phyloP scores from a whole-genome alignment of 257 asterid genomes.

The Ocimum tenuiflorum region DNA sequence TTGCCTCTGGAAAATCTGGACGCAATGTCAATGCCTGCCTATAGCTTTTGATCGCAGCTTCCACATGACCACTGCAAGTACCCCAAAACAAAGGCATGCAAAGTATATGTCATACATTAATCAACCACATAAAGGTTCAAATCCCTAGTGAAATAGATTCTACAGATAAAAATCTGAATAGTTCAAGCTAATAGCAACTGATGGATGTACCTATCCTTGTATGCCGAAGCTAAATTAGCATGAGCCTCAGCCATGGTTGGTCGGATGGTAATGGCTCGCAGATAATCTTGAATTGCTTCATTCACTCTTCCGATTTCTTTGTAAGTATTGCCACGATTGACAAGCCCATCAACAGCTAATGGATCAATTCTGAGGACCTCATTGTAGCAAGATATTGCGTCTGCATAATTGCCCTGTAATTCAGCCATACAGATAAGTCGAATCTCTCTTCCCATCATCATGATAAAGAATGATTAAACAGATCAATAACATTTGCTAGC shows the following conservation, averaged over 20 bases:
- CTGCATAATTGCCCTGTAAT: constrained; percentile 87
- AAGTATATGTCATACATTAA: constrained; percentile 6
- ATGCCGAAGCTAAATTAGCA: constrained; percentile 98
- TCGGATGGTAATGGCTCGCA: constrained; percentile 70
- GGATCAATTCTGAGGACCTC: constrained; percentile 97
- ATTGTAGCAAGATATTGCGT: constrained; percentile 93
- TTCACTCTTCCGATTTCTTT: constrained; percentile 95
- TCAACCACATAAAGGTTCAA: constrained; percentile 1
- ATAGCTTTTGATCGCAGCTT: constrained; percentile 90
- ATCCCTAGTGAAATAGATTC: not conserved
- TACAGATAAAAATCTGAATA: not conserved
- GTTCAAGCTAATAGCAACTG: constrained; percentile 40
- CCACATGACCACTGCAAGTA: constrained; percentile 71
- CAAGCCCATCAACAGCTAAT: constrained; percentile 92
- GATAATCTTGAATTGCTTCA: constrained; percentile 88
- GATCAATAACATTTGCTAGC: not conserved
- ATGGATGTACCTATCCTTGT: constrained; percentile 78
- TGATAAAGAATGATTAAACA: not conserved
- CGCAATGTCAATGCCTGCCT: constrained; percentile 81
- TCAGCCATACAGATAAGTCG: constrained; percentile 5
- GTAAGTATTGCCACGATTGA: constrained; percentile 94
- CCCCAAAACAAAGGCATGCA: constrained; percentile 9
- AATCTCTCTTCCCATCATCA: not conserved
- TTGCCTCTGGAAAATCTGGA: constrained; percentile 96
- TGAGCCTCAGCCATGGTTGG: constrained; percentile 99